Evolutionary conservation across 2,329 filamentous ascomycete species (phyloP), one percentile per base, ranked within the genome.

Genomic region (Aspergillus quadrilineatus): DNA sequence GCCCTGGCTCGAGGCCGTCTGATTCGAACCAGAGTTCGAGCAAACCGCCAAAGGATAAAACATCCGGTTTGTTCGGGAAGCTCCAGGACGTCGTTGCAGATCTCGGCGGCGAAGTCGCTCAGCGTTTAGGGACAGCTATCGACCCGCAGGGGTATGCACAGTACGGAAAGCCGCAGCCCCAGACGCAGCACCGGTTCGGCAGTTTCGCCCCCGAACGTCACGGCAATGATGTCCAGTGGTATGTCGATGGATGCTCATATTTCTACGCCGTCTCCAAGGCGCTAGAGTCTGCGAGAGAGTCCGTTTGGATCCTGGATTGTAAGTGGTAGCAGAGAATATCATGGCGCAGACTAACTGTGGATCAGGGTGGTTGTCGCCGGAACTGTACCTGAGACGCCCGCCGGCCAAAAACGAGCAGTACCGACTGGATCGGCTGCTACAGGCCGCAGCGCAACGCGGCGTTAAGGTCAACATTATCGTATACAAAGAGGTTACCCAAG

Each of bases 401-500:
- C 91, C 91, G 7, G 85, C 89, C 17, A 82, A 84, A 69, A 92
- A 95, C 73, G 87, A 95, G 71, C 80, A 88, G 65, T 96, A 95
- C 70, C 86, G 92, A 5, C 78, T 96, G 39, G 92, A 96, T 73
- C 84, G 86, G 49, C 87, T 96, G 86, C 83, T 96, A 47, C 82
- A 89, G 65, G 87, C 87, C 53, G 92, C 91, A 7, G 91, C 92
- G 28, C 83, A 93, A 74, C 85, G 92, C 43, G 92, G 92, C 42
- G 92, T 96, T 45, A 85, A 88, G 65, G 81, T 96, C 65, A 88
- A 92, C 65, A 81, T 96, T 50, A 92, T 96, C 52, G 90, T 96
- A 9, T 96, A 96, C 77, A 96, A 96, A 75, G 92, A 97, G 62
- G 89, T 93, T 6, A 85, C 89, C 3, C 88, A 90, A 67, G 89